phyloP scores from a whole-genome alignment of 1,284 basidiomycete species.

The Rhodotorula sp. region DNA sequence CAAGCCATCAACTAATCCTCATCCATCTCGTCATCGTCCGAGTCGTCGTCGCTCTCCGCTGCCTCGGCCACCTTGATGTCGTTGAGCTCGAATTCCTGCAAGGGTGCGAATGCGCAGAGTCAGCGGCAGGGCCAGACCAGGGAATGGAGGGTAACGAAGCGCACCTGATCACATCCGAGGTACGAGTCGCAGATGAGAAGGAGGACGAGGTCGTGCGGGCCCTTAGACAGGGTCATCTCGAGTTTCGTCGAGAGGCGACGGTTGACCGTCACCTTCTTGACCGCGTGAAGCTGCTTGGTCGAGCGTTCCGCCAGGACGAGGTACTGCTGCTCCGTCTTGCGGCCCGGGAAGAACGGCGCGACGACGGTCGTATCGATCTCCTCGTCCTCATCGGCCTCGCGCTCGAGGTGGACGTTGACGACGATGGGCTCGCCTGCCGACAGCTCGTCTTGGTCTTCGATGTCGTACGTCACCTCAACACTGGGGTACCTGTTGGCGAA shows the following conservation, averaged over 20 bases:
- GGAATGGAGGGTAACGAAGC: conserved; percentile 55
- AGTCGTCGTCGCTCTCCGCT: conserved; percentile 50
- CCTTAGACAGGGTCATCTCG: conserved; percentile 82
- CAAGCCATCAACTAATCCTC: background rate
- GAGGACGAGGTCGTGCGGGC: conserved; percentile 75
- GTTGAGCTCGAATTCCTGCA: conserved; percentile 48
- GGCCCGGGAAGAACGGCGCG: conserved; percentile 84
- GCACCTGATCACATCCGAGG: conserved; percentile 77
- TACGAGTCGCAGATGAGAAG: conserved; percentile 94
- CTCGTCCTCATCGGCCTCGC: conserved; percentile 77
- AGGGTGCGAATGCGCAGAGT: too few species aligned
- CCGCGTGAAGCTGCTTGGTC: conserved; percentile 64
- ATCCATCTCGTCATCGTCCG: conserved; percentile 3
- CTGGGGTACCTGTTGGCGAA: conserved; percentile 94
- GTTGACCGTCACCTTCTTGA: conserved; percentile 90
- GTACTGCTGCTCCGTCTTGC: conserved; percentile 93
- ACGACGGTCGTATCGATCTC: conserved; percentile 74
- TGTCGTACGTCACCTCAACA: conserved; percentile 76
- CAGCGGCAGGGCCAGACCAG: background rate
- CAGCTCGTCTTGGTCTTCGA: conserved; percentile 75
- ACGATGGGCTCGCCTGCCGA: conserved; percentile 78
- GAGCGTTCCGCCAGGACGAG: conserved; percentile 48
- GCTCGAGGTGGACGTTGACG: conserved; percentile 73
- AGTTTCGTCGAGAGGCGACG: conserved; percentile 75
- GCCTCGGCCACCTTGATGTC: conserved; percentile 81